phyloP scores from a whole-genome alignment of 495 filamentous ascomycete genomes.

The Penicillium roqueforti region DNA sequence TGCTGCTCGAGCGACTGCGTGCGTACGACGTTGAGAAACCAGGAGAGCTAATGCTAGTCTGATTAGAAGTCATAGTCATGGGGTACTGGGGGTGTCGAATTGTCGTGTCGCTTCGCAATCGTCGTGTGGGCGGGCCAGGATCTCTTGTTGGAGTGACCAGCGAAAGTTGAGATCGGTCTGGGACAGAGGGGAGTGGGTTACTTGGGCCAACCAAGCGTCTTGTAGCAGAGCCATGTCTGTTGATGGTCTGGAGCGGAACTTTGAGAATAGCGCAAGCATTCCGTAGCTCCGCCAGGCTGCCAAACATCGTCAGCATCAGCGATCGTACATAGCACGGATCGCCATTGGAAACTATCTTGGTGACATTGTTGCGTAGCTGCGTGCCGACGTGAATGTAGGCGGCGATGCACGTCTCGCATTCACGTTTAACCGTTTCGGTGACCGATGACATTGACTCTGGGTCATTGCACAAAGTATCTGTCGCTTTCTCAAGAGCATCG shows the following conservation, averaged over 20 bases:
- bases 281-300: slow-evolving; percentile 71
- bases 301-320: slow-evolving; percentile 74
- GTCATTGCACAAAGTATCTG: slow-evolving; percentile 39
- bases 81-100: slow-evolving; percentile 52
- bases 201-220: slow-evolving; percentile 26
- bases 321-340: slow-evolving; percentile 78
- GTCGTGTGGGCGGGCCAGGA: slow-evolving; percentile 41
- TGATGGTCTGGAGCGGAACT: slow-evolving; percentile 21
- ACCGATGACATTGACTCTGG: slow-evolving; percentile 40
- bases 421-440: slow-evolving; percentile 56
- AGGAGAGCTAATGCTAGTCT: slow-evolving; percentile 34
- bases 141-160: slow-evolving; percentile 62
- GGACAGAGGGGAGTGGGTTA: slow-evolving; percentile 17
- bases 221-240: slow-evolving; percentile 20
- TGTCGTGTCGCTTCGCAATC: slow-evolving; percentile 59
- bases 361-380: slow-evolving; percentile 63
- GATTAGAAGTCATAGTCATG: slow-evolving; percentile 25
- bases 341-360: slow-evolving; percentile 66
- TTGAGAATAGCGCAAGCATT: slow-evolving; percentile 48
- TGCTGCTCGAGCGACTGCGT: slow-evolving; percentile 51
- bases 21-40: slow-evolving; percentile 31
- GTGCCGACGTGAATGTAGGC: slow-evolving; percentile 72
- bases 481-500: slow-evolving; percentile 63
- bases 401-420: slow-evolving; percentile 66
- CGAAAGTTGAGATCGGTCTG: slow-evolving; percentile 39